Conservation (phyloP, 192 early-diverging fungal species). For the Gonapodya prolifera region DNA sequence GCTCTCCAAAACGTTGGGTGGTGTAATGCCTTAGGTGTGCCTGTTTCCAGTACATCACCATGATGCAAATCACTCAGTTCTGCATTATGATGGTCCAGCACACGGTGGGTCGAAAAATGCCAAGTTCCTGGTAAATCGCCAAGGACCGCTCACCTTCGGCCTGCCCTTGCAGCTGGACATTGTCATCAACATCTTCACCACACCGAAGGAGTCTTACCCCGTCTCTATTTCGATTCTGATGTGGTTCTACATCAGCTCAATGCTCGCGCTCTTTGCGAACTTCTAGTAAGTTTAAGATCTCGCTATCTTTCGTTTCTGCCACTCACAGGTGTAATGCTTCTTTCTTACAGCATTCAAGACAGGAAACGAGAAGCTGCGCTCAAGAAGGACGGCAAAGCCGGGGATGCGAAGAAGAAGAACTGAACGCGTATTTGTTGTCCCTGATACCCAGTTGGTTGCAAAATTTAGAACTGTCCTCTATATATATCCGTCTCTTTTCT, state of each 20-base stretch:
- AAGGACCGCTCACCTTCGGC: not conserved
- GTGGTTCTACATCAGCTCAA: constrained; percentile 51
- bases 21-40: not conserved
- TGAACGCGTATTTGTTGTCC: not conserved
- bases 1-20: not conserved
- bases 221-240: constrained; percentile 33
- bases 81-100: constrained; percentile 43
- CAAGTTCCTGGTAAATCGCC: not conserved
- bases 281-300: constrained; percentile 21
- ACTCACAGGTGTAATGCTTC: not conserved
- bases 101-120: constrained; percentile 9
- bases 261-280: constrained; percentile 50
- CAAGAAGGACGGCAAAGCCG: not conserved
- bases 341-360: constrained; percentile 20
- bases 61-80: constrained; percentile 56
- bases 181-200: constrained; percentile 9
- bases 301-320: not conserved
- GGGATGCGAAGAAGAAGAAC: not conserved
- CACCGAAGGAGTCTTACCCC: constrained; percentile 27
- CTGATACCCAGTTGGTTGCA: not conserved
- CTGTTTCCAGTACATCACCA: constrained; percentile 33
- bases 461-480: not conserved
- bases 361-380: constrained; percentile 18
- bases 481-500: not conserved
- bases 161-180: constrained; percentile 8